A percentile compares a stretch with the other conserved stretches of the same genome.
Evolutionary conservation across 2,329 filamentous ascomycete genomes (phyloP).

Genomic region (Ustulina deusta): DNA sequence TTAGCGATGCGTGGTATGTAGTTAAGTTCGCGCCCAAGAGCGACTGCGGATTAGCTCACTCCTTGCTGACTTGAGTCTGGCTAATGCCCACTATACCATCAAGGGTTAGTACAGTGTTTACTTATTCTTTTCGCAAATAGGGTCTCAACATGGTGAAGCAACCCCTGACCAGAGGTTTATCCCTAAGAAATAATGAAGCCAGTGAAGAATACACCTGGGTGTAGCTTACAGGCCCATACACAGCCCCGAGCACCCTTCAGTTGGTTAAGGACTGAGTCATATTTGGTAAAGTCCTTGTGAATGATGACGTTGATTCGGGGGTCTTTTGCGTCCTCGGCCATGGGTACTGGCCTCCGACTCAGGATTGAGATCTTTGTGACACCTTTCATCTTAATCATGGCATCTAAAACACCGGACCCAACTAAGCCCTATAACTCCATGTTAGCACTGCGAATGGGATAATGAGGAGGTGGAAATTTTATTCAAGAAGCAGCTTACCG

Average conservation of each 20-base stretch:
- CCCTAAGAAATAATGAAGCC: not conserved
- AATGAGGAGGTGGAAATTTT: not conserved
- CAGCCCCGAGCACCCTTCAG: conserved; percentile 74
- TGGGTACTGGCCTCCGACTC: conserved; percentile 71
- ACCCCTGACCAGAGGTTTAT: not conserved
- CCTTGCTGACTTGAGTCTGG: conserved; percentile 68
- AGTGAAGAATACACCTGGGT: not conserved
- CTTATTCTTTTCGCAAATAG: not conserved
- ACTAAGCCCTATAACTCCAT: conserved; percentile 62
- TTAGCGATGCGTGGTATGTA: conserved; percentile 1
- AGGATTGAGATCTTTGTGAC: conserved; percentile 74
- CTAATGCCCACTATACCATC: conserved; percentile 65
- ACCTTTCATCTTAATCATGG: conserved; percentile 67
- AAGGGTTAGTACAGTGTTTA: conserved; percentile 8
- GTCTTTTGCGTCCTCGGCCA: conserved; percentile 69
- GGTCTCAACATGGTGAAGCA: not conserved
- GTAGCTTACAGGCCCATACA: conserved; percentile 71
- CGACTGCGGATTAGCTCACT: conserved; percentile 56
- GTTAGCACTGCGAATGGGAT: not conserved
- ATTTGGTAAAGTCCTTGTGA: conserved; percentile 74
- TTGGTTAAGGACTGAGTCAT: conserved; percentile 68
- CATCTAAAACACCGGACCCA: conserved; percentile 70
- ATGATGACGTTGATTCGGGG: conserved; percentile 73
- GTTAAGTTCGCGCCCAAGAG: not conserved
- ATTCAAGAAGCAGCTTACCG: conserved; percentile 24